Conservation (phyloP, 352 stramenopile species). For the Phytophthora pluvialis region DNA sequence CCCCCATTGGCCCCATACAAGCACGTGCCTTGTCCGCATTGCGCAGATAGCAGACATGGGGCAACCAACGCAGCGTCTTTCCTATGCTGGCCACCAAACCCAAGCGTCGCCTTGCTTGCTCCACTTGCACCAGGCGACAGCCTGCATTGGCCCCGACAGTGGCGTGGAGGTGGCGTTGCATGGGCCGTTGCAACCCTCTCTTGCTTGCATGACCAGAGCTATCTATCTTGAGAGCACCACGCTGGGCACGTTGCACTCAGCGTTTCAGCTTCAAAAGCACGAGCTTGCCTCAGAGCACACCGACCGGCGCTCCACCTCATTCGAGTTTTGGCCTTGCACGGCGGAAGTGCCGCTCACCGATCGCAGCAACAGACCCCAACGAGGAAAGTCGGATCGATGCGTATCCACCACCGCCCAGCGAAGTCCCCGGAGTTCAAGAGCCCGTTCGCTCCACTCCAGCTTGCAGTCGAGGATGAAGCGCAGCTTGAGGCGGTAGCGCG, state of each 20-base stretch:
- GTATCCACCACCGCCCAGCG: slow-evolving; percentile 28
- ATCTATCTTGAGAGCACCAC: slow-evolving; percentile 30
- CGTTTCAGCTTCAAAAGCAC: slow-evolving; percentile 32
- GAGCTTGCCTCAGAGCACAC: slow-evolving; percentile 14
- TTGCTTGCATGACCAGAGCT: slow-evolving; percentile 3
- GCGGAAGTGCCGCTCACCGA: neutral
- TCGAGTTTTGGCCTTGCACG: slow-evolving; percentile 27
- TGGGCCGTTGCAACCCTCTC: slow-evolving; percentile 28
- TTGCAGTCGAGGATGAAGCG: slow-evolving; percentile 44
- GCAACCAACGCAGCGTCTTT: slow-evolving; percentile 22
- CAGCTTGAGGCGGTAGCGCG: slow-evolving; percentile 50
- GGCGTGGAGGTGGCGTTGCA: slow-evolving; percentile 5
- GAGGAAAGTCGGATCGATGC: slow-evolving; percentile 32
- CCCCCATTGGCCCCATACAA: neutral
- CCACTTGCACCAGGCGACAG: slow-evolving; percentile 24
- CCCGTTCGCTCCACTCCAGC: slow-evolving; percentile 52
- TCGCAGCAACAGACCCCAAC: slow-evolving; percentile 3
- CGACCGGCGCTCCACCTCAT: slow-evolving; percentile 13
- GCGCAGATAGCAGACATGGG: slow-evolving; percentile 9
- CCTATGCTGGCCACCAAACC: slow-evolving; percentile 18
- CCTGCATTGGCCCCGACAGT: slow-evolving; percentile 5
- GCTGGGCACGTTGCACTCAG: slow-evolving; percentile 9
- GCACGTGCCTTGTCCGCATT: slow-evolving; percentile 3
- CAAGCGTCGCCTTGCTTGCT: slow-evolving; percentile 20
- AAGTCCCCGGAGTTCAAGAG: slow-evolving; percentile 46